phyloP scores from a whole-genome alignment of 352 stramenopile genomes.

The Globisporangium mamillatum region DNA sequence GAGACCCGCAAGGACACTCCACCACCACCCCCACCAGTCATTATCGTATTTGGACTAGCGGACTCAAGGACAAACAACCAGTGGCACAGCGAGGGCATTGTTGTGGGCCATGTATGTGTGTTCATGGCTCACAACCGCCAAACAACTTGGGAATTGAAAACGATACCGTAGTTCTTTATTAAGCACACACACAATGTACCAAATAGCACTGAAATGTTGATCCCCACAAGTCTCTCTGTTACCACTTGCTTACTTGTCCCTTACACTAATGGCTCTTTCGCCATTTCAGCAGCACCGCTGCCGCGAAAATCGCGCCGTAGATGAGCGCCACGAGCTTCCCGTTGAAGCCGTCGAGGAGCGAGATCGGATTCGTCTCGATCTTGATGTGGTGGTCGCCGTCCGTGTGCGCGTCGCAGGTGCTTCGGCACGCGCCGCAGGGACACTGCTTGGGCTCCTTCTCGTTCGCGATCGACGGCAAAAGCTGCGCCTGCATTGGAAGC shows the following conservation, averaged over 20 bases:
- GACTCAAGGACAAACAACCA: background rate
- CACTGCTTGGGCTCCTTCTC: constrained; percentile 56
- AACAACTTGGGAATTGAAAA: background rate
- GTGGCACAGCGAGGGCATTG: background rate
- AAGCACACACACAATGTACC: background rate
- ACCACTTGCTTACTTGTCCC: background rate
- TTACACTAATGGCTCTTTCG: constrained; percentile 28
- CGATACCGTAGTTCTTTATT: background rate
- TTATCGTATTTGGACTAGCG: background rate
- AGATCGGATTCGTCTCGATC: constrained; percentile 67
- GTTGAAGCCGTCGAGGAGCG: constrained; percentile 62
- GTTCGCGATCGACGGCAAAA: constrained; percentile 65
- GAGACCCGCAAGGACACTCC: background rate
- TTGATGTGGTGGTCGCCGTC: constrained; percentile 37
- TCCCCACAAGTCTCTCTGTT: background rate
- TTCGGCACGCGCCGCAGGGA: constrained; percentile 66
- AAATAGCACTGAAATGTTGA: background rate
- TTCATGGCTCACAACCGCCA: background rate
- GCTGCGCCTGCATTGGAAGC: constrained; percentile 64
- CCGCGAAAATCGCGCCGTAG: constrained; percentile 47
- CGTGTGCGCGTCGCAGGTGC: constrained; percentile 55
- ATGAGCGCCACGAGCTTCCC: constrained; percentile 49
- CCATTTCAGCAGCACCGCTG: constrained; percentile 41
- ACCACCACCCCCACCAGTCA: background rate
- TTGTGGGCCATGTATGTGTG: background rate